These are phyloP conservation scores for Phytophthora pisi DNA, from an alignment of 352 stramenopile species.

Conservation along the genomic window DNA sequence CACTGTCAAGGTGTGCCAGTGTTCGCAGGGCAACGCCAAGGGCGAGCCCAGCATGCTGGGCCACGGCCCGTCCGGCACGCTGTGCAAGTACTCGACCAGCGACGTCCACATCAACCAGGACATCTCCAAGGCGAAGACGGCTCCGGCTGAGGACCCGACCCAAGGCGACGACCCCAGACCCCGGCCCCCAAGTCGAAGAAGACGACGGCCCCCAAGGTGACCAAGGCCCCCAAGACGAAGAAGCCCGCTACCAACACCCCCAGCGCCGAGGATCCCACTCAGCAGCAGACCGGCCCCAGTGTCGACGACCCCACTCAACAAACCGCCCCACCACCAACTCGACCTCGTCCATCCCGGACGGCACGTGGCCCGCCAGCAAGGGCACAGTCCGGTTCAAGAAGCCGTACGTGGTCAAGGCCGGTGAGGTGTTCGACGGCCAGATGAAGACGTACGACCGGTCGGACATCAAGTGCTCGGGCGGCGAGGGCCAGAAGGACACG, in stretches of 20 bases:
- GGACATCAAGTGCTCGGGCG: constrained; percentile 6
- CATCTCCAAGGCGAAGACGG: constrained; percentile 5
- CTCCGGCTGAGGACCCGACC: not conserved
- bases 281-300: not conserved
- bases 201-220: not conserved
- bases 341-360: constrained; percentile 14
- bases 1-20: too few species aligned
- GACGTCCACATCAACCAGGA: constrained; percentile 32
- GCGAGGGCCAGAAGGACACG: constrained; percentile 1
- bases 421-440: constrained; percentile 11
- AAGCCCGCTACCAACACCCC: not conserved
- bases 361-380: constrained; percentile 24
- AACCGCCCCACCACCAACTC: not conserved
- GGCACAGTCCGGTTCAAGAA: constrained; percentile 17
- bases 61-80: not conserved
- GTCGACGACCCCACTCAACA: not conserved
- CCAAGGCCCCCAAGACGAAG: constrained; percentile 1
- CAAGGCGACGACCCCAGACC: constrained; percentile 1
- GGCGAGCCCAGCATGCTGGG: constrained; percentile 14
- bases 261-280: not conserved
- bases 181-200: constrained; percentile 1
- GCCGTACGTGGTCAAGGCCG: constrained; percentile 21
- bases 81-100: constrained; percentile 29
- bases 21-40: not conserved
- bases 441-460: constrained; percentile 16